phyloP scores from a whole-genome alignment of 768 basidiomycete genomes.

The Rhodocollybia butyracea region DNA sequence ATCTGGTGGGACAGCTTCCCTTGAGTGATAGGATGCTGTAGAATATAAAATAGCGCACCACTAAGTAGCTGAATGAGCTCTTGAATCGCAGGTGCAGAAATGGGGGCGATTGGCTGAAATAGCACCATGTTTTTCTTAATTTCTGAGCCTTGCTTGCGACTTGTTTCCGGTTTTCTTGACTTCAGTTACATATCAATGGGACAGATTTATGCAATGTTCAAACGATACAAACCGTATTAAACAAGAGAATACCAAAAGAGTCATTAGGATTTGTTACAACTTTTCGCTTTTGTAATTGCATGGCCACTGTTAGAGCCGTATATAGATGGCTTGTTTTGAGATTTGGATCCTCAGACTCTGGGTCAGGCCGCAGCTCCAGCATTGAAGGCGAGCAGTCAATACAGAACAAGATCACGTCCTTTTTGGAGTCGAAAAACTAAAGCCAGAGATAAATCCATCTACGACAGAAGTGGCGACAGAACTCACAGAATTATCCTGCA shows the following conservation, averaged over 20 bases:
- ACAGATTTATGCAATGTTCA: not conserved
- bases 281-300: conserved; percentile 88
- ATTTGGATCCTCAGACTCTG: conserved; percentile 57
- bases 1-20: conserved; percentile 63
- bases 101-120: conserved; percentile 71
- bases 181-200: conserved; percentile 18
- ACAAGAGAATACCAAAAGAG: conserved; percentile 85
- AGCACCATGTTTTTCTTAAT: conserved; percentile 70
- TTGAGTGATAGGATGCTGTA: conserved; percentile 5
- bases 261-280: conserved; percentile 88
- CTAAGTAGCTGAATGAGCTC: conserved; percentile 76
- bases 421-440: conserved; percentile 68
- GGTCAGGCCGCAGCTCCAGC: conserved; percentile 68
- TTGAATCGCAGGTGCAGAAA: conserved; percentile 81
- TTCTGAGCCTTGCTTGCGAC: conserved; percentile 43
- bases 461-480: not conserved
- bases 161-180: conserved; percentile 40
- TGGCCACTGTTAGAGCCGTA: conserved; percentile 75
- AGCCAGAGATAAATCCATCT: not conserved
- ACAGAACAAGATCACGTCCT: conserved; percentile 91
- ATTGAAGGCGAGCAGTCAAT: conserved; percentile 93
- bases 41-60: conserved; percentile 40
- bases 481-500: conserved; percentile 66
- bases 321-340: conserved; percentile 78
- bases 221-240: conserved; percentile 76